Evolutionary conservation across 768 basidiomycete genomes (phyloP).

Genomic region (Lactarius sp.): DNA sequence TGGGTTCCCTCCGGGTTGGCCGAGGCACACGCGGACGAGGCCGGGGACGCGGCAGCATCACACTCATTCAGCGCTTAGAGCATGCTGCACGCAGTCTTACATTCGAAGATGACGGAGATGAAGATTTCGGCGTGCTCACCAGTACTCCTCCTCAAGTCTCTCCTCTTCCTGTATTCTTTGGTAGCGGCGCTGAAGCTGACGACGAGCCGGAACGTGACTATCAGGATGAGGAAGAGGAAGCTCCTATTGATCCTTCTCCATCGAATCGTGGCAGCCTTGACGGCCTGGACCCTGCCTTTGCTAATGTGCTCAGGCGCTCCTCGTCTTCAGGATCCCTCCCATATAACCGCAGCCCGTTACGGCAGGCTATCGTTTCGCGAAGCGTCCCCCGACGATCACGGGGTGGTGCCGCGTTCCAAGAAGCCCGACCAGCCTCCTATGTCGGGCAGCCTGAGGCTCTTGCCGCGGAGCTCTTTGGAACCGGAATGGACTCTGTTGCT

Average conservation of each 20-base stretch:
- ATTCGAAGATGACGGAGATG: slow-evolving; percentile 25
- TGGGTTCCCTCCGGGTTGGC: slow-evolving; percentile 17
- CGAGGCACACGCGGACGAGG: slow-evolving; percentile 22
- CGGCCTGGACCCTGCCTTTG: slow-evolving; percentile 84
- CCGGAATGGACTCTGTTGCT: slow-evolving; percentile 41
- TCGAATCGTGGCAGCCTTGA: slow-evolving; percentile 72
- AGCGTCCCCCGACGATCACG: slow-evolving; percentile 49
- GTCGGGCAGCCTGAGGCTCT: slow-evolving; percentile 70
- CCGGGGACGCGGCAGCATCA: slow-evolving; percentile 22
- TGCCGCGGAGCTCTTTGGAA: slow-evolving; percentile 54
- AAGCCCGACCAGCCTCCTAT: slow-evolving; percentile 64
- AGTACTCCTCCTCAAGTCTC: slow-evolving; percentile 22
- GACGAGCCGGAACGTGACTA: slow-evolving; percentile 29
- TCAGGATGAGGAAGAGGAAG: slow-evolving; percentile 36
- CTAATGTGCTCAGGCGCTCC: slow-evolving; percentile 65
- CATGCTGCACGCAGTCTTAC: slow-evolving; percentile 20
- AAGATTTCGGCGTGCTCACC: slow-evolving; percentile 21
- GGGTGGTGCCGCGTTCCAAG: slow-evolving; percentile 66
- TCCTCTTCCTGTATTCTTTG: slow-evolving; percentile 19
- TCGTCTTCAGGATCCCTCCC: slow-evolving; percentile 39
- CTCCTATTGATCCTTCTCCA: slow-evolving; percentile 34
- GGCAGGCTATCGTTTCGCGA: slow-evolving; percentile 51
- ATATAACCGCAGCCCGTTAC: slow-evolving; percentile 54
- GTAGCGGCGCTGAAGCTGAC: slow-evolving; percentile 29
- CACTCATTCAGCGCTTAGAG: slow-evolving; percentile 26